Percentiles rank a stretch among this genome's conserved stretches.
Conservation (phyloP, 257 asterid species). For the Jacaranda mimosifolia region DNA sequence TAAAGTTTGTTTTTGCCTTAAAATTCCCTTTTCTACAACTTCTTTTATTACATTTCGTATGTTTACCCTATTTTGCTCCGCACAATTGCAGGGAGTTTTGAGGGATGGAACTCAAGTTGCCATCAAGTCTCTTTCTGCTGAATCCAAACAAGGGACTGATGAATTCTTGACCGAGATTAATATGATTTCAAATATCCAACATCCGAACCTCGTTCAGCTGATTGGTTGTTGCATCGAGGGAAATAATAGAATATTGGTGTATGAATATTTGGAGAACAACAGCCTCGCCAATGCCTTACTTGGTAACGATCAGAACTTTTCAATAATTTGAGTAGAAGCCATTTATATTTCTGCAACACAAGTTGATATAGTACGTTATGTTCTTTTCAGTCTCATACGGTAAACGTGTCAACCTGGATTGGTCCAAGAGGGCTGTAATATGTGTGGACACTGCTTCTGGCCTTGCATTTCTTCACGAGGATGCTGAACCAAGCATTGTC, state of each 20-base stretch:
- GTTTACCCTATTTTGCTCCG: neutral
- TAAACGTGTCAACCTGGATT: slow-evolving; percentile 53
- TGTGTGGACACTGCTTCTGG: slow-evolving; percentile 83
- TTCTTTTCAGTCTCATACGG: slow-evolving; percentile 55
- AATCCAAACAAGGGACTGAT: slow-evolving; percentile 75
- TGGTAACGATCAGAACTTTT: slow-evolving; percentile 47
- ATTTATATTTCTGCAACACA: neutral
- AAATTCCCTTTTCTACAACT: too few relatives aligned
- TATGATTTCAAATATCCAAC: slow-evolving; percentile 65
- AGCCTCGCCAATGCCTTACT: slow-evolving; percentile 80
- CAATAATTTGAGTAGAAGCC: neutral
- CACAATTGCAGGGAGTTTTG: slow-evolving; percentile 66
- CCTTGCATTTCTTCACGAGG: slow-evolving; percentile 90
- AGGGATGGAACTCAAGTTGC: slow-evolving; percentile 84
- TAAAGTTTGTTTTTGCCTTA: neutral
- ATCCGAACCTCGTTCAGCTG: slow-evolving; percentile 79
- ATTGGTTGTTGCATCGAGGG: slow-evolving; percentile 84
- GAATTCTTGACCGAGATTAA: slow-evolving; percentile 84
- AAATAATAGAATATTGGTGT: slow-evolving; percentile 64
- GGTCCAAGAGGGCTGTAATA: slow-evolving; percentile 78
- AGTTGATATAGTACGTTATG: too few relatives aligned
- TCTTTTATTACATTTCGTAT: neutral
- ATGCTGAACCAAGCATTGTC: slow-evolving; percentile 69
- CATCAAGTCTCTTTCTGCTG: slow-evolving; percentile 78
- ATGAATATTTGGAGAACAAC: slow-evolving; percentile 84